A percentile compares a stretch with the other conserved stretches of the same genome.
phyloP scores from a whole-genome alignment of 139 green algal species.

The Tetratostichococcus sp. region DNA sequence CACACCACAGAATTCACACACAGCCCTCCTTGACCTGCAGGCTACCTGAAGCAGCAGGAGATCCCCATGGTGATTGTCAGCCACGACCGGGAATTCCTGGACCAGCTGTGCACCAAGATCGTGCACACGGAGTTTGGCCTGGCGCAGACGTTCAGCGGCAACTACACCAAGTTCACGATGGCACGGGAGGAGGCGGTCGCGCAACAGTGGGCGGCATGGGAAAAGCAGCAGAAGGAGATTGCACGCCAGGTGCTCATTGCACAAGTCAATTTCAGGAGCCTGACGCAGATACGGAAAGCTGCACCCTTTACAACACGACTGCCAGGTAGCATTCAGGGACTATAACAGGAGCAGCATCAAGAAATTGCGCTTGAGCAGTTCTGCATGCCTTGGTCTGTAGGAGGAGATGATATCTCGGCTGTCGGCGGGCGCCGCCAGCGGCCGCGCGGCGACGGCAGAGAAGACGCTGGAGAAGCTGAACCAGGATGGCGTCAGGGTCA shows the following conservation, averaged over 20 bases:
- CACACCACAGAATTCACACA: too few relatives aligned
- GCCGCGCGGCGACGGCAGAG: conserved; percentile 78
- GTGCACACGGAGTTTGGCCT: conserved; percentile 94
- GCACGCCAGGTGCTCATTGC: conserved; percentile 69
- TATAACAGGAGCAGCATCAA: too few relatives aligned
- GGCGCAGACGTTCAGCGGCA: conserved; percentile 74
- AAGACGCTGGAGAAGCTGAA: conserved; percentile 89
- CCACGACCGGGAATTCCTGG: conserved; percentile 97
- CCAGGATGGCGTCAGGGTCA: conserved; percentile 56
- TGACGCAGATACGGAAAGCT: too few relatives aligned
- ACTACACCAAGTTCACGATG: conserved; percentile 44
- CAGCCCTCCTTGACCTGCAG: conserved; percentile 23
- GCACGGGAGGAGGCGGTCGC: conserved; percentile 62
- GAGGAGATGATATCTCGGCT: conserved; percentile 70
- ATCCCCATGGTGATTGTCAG: conserved; percentile 95
- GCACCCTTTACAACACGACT: too few relatives aligned
- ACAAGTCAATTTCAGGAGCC: too few relatives aligned
- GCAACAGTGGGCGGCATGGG: conserved; percentile 80
- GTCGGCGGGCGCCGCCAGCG: conserved; percentile 57
- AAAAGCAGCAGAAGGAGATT: conserved; percentile 98
- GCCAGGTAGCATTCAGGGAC: too few relatives aligned
- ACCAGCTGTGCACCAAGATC: conserved; percentile 92
- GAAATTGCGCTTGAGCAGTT: too few relatives aligned
- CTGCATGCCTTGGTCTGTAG: too few relatives aligned
- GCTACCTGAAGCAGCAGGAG: conserved; percentile 78